Evolutionary conservation across 2,329 filamentous ascomycete genomes (phyloP), one percentile per base, ranked within the genome.

Genomic region (Colletotrichum higginsianum): DNA sequence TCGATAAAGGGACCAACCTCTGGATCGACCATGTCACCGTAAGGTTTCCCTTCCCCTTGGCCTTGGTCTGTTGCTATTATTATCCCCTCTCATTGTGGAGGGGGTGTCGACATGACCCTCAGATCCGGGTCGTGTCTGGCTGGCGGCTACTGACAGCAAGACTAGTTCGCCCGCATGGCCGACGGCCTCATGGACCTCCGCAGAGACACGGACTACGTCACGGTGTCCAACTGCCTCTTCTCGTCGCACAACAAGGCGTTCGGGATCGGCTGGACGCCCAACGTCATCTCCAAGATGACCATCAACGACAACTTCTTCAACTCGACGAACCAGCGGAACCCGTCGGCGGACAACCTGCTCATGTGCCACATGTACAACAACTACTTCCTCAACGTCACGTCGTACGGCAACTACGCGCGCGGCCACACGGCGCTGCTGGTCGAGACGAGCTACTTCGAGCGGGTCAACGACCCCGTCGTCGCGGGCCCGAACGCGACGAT

Each of bases 161-260:
- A 90, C 40, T 88, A 85, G 0, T 64, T 75, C 1, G 86, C 84
- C 11, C 85, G 90, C 75, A 76, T 77, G 40, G 80, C 86, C 77
- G 89, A 90, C 67, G 88, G 88, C n/a, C 83, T 90, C 0, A 79
- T 88, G 49, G 89, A 91, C 72, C 81, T 89, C 50, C 89, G 86
- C 69, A 87, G 89, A 75, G 88, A 84, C 30, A 82, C 85, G 2
- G 88, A 91, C 80, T 90, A 81, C 76, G 79, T 89, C 65, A 88
- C 80, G 26, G 74, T 82, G 47, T n/a, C 26, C 0, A 47, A 47
- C 12, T 38, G 18, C 18, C 38, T 46, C 16, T 52, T 23, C 30
- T 50, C 47, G 6, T 61, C 56, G 6, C 47, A 47, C 72, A 89
- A 87, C 35, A 88, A 91, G 83, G 87, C 84, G 23, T 86, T 90